Percentiles rank a stretch among this genome's conserved stretches.
phyloP scores from a whole-genome alignment of 75 land plant species.

The Cunninghamia lanceolata region DNA sequence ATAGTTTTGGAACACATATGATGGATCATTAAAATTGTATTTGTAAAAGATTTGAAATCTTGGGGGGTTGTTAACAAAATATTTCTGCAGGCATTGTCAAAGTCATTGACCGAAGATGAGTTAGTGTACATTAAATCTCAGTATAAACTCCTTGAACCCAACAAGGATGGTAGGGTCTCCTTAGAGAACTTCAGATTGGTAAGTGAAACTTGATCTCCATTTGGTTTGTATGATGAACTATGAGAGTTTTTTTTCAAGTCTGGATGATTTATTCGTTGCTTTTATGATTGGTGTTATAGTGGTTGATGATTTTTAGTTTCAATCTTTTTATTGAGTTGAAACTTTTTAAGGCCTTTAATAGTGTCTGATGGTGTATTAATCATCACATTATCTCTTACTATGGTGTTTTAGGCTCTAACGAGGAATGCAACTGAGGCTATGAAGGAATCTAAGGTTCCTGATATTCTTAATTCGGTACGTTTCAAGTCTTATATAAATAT shows the following conservation, averaged over 20 bases:
- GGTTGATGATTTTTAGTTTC: neutral
- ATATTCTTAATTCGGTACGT: slow-evolving; percentile 62
- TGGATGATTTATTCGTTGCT: neutral
- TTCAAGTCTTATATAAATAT: neutral
- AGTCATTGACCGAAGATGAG: slow-evolving; percentile 81
- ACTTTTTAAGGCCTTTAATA: neutral
- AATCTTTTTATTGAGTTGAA: neutral
- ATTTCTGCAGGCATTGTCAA: slow-evolving; percentile 78
- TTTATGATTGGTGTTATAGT: neutral
- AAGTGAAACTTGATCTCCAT: slow-evolving; percentile 11
- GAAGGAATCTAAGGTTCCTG: slow-evolving; percentile 77
- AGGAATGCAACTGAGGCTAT: slow-evolving; percentile 80
- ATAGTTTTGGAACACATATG: neutral
- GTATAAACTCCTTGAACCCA: slow-evolving; percentile 71
- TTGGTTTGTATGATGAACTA: neutral
- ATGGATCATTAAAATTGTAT: neutral
- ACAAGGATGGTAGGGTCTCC: slow-evolving; percentile 58
- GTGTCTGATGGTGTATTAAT: neutral
- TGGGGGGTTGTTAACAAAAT: slow-evolving; percentile 8
- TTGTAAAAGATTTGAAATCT: neutral
- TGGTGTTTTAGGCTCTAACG: slow-evolving; percentile 48
- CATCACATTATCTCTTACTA: neutral
- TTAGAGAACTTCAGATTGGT: slow-evolving; percentile 77
- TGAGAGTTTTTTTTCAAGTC: neutral
- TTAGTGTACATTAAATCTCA: slow-evolving; percentile 69